Percentiles rank a stretch among this genome's conserved stretches.
Evolutionary conservation across 1,139 yeast genomes (phyloP).

Genomic region (Kluyveromyces marxianus): DNA sequence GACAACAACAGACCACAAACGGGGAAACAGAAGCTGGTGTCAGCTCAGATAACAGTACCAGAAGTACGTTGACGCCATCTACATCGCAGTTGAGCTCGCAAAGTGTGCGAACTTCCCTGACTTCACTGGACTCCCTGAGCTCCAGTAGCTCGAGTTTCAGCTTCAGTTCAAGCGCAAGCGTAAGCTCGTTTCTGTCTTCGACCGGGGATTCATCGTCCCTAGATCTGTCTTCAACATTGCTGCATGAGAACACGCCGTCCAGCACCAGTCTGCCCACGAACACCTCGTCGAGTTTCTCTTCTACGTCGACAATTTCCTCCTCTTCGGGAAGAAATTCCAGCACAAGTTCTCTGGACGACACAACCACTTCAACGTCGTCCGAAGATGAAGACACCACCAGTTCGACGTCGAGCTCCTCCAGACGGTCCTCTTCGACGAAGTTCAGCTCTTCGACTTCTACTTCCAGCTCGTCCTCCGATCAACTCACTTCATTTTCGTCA

Average conservation of each 20-base stretch:
- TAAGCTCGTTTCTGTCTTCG: too few relatives aligned
- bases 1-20: neutral
- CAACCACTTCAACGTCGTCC: neutral
- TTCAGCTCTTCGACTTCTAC: slow-evolving; percentile 5
- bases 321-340: slow-evolving; percentile 5
- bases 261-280: slow-evolving; percentile 4
- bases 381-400: slow-evolving; percentile 5
- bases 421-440: too few relatives aligned
- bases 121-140: neutral
- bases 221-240: neutral
- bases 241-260: slow-evolving; percentile 4
- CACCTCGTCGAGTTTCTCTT: slow-evolving; percentile 4
- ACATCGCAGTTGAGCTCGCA: neutral
- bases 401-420: slow-evolving; percentile 6
- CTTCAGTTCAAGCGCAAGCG: too few relatives aligned
- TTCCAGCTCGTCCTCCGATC: slow-evolving; percentile 5
- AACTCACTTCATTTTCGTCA: slow-evolving; percentile 10
- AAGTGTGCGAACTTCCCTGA: too few relatives aligned
- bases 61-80: neutral
- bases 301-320: slow-evolving; percentile 5
- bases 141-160: neutral
- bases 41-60: slow-evolving; percentile 2
- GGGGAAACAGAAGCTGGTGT: slow-evolving; percentile 1
- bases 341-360: slow-evolving; percentile 8
- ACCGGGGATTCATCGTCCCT: neutral